phyloP scores from a whole-genome alignment of 176 grass and related monocot genomes.

The Cymbopogon citratus region DNA sequence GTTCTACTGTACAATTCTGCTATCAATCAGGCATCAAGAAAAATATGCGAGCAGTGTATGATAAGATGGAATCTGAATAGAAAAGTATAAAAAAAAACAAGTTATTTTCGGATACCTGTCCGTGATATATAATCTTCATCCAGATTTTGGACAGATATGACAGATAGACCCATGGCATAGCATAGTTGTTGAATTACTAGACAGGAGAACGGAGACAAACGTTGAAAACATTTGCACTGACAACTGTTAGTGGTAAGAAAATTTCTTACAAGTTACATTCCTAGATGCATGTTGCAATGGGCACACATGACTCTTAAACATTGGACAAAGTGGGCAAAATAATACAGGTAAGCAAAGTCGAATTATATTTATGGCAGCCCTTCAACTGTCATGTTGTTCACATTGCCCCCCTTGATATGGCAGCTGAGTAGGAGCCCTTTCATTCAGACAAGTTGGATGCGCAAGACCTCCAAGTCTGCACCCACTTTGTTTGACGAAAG shows the following conservation, averaged over 20 bases:
- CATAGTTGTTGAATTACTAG: not conserved
- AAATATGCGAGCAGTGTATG: not conserved
- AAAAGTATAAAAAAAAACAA: too few species aligned
- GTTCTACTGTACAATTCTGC: not conserved
- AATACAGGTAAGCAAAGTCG: not conserved
- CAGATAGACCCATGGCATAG: not conserved
- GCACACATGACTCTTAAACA: not conserved
- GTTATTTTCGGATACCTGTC: not conserved
- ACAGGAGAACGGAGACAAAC: not conserved
- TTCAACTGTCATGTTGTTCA: not conserved
- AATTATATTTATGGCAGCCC: not conserved
- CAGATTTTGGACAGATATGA: not conserved
- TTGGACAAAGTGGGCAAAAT: not conserved
- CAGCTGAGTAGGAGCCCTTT: not conserved
- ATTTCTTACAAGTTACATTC: not conserved
- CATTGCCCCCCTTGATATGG: not conserved
- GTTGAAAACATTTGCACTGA: not conserved
- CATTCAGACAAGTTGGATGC: constrained; percentile 4
- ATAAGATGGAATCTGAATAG: not conserved
- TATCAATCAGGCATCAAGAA: not conserved
- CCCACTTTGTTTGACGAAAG: constrained; percentile 31
- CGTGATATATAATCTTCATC: not conserved
- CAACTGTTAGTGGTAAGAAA: not conserved
- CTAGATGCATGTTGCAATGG: not conserved
- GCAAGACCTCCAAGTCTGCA: constrained; percentile 2